phyloP scores from a whole-genome alignment of 805 yeast genomes.

The Kregervanrija pseudodelftensis region DNA sequence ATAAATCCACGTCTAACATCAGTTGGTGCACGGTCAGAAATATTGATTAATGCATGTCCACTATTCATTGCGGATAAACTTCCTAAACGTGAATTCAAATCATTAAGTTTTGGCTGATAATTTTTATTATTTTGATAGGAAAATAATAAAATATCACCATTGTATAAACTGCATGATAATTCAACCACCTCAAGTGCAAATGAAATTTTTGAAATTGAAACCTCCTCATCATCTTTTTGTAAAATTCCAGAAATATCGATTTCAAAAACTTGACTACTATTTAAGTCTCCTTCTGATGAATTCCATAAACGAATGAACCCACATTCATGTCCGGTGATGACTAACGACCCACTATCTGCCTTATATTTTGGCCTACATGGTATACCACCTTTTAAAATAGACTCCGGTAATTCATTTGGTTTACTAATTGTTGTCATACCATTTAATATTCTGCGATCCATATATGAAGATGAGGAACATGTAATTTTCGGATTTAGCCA shows the following conservation, averaged over 20 bases:
- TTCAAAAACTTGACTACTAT: constrained; percentile 51
- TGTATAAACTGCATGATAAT: constrained; percentile 55
- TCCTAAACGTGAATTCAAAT: not conserved
- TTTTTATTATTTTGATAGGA: constrained; percentile 53
- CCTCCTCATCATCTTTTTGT: constrained; percentile 33
- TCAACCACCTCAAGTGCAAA: constrained; percentile 77
- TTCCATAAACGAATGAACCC: constrained; percentile 84
- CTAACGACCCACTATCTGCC: constrained; percentile 45
- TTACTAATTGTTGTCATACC: constrained; percentile 40
- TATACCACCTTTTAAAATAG: constrained; percentile 73
- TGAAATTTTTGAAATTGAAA: constrained; percentile 51
- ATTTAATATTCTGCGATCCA: constrained; percentile 24
- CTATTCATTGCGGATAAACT: constrained; percentile 4
- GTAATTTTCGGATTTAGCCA: constrained; percentile 73
- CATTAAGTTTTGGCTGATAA: constrained; percentile 29
- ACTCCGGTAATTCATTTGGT: constrained; percentile 5
- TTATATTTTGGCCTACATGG: constrained; percentile 47
- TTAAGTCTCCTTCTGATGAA: constrained; percentile 67
- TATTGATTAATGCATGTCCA: constrained; percentile 30
- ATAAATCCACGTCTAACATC: constrained; percentile 52
- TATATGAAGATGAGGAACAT: constrained; percentile 41
- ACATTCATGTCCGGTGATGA: constrained; percentile 81
- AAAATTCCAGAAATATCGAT: constrained; percentile 47
- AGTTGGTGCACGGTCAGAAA: constrained; percentile 46
- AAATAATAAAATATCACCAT: constrained; percentile 72